A percentile compares a stretch with the other conserved stretches of the same genome.
Conservation (phyloP, 768 basidiomycete species). For the Termitomyces sp. region DNA sequence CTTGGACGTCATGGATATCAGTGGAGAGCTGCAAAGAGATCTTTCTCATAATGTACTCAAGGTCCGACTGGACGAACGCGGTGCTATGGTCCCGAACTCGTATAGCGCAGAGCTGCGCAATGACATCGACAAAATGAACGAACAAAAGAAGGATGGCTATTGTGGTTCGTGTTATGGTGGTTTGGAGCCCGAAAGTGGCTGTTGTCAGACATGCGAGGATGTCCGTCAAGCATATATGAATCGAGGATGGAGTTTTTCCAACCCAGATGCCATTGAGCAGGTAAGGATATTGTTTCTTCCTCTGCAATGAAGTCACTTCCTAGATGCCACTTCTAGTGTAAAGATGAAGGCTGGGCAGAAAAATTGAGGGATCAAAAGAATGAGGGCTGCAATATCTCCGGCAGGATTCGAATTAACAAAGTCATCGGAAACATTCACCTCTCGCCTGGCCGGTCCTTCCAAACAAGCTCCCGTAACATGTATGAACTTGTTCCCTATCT, state of each 20-base stretch:
- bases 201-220: constrained; percentile 95
- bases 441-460: constrained; percentile 95
- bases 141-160: constrained; percentile 55
- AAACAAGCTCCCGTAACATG: constrained; percentile 69
- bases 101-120: constrained; percentile 67
- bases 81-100: constrained; percentile 52
- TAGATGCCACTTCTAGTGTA: constrained; percentile 52
- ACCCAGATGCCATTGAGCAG: constrained; percentile 91
- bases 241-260: constrained; percentile 92
- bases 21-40: constrained; percentile 91
- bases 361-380: constrained; percentile 87
- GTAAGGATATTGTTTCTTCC: constrained; percentile 34
- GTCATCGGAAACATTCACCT: constrained; percentile 95
- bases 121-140: constrained; percentile 78
- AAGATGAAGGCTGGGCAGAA: constrained; percentile 91
- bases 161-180: constrained; percentile 98
- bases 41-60: constrained; percentile 87
- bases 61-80: constrained; percentile 61
- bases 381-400: constrained; percentile 93
- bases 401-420: constrained; percentile 92
- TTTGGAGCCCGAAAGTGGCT: constrained; percentile 64
- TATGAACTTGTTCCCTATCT: constrained; percentile 95
- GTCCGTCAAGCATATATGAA: constrained; percentile 87
- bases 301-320: background rate
- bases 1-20: constrained; percentile 97